Percentiles rank a stretch among this genome's conserved stretches.
Evolutionary conservation across 1,284 basidiomycete species (phyloP).

Genomic region (Melampsora americana): DNA sequence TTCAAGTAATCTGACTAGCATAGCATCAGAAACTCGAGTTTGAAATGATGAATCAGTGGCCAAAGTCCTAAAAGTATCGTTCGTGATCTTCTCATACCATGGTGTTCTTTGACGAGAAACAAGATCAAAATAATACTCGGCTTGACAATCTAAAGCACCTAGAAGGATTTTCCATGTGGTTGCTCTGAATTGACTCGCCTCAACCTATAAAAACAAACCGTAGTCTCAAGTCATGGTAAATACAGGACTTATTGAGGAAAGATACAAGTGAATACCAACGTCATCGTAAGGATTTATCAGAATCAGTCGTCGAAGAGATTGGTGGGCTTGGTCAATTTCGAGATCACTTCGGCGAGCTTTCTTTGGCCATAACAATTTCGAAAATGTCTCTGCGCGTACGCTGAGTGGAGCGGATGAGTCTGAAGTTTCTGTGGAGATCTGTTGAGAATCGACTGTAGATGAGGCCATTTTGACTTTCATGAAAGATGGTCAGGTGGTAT

Average conservation of each 20-base stretch:
- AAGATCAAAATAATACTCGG: conserved; percentile 30
- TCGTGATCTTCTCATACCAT: conserved; percentile 56
- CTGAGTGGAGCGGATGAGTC: too few species aligned
- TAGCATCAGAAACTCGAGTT: conserved; percentile 87
- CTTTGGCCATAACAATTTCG: conserved; percentile 26
- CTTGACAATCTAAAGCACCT: conserved; percentile 32
- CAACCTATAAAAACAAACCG: neutral
- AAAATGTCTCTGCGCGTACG: conserved; percentile 3
- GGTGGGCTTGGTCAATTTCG: conserved; percentile 36
- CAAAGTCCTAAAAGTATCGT: conserved; percentile 70
- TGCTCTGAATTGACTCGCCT: conserved; percentile 23
- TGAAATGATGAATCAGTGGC: conserved; percentile 94
- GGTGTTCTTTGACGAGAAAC: conserved; percentile 20
- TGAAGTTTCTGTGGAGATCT: too few species aligned
- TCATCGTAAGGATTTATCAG: conserved; percentile 38
- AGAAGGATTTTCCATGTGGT: conserved; percentile 42
- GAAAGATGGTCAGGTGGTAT: too few species aligned
- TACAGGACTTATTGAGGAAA: neutral
- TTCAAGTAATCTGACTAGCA: conserved; percentile 89
- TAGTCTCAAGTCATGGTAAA: too few species aligned
- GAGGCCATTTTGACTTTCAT: too few species aligned
- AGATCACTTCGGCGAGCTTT: conserved; percentile 9
- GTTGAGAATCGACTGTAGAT: too few species aligned
- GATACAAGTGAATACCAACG: neutral
- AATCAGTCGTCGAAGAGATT: conserved; percentile 25